phyloP scores from a whole-genome alignment of 139 green algal species.

The Pycnococcus provasolii region DNA sequence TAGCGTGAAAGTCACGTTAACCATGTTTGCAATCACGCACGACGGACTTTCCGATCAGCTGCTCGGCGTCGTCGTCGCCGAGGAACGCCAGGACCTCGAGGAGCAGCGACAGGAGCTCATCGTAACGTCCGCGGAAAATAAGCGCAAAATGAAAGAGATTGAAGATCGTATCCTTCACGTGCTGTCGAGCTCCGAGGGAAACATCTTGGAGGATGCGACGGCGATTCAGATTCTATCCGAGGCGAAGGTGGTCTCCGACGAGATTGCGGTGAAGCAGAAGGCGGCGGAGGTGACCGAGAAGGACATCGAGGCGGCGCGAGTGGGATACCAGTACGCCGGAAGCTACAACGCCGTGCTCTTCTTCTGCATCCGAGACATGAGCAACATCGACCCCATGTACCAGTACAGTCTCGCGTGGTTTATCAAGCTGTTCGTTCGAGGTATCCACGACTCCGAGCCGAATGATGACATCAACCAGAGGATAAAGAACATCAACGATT shows the following conservation, averaged over 20 bases:
- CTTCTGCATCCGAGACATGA: conserved; percentile 55
- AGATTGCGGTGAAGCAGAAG: conserved; percentile 33
- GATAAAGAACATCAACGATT: conserved; percentile 25
- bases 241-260: conserved; percentile 31
- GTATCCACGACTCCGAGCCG: conserved; percentile 25
- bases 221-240: conserved; percentile 35
- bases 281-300: conserved; percentile 48
- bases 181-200: conserved; percentile 32
- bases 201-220: conserved; percentile 37
- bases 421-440: conserved; percentile 38
- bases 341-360: conserved; percentile 50
- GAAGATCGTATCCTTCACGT: conserved; percentile 37
- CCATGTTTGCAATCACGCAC: conserved; percentile 40
- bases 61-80: conserved; percentile 35
- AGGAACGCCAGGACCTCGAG: conserved; percentile 38
- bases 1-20: conserved; percentile 33
- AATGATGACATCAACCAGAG: conserved; percentile 41
- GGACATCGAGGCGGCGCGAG: conserved; percentile 47
- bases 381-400: conserved; percentile 45
- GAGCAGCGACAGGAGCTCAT: conserved; percentile 33
- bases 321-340: conserved; percentile 43
- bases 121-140: conserved; percentile 32
- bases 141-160: conserved; percentile 37
- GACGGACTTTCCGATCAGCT: conserved; percentile 36
- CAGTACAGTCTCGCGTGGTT: conserved; percentile 51